These are phyloP conservation scores for Euphorbia peplus DNA, from an alignment of 345 rosid genomes.

Conservation along the genomic window DNA sequence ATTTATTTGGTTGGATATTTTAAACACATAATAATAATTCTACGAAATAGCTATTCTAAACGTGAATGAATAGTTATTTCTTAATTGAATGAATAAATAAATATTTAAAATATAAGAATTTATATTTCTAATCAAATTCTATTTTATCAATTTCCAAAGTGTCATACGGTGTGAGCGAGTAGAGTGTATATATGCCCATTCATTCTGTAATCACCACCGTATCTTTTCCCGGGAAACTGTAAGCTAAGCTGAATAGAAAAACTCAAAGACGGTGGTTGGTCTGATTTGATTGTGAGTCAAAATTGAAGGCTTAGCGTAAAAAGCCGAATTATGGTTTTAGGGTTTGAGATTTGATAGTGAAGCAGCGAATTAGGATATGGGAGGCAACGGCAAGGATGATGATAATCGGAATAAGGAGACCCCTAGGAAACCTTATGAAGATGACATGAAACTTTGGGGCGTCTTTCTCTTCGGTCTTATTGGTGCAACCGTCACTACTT, in stretches of 20 bases:
- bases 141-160: no score
- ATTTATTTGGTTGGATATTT: no score
- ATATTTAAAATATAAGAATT: no score
- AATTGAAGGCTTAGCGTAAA: background rate
- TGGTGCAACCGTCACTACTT: slow-evolving; percentile 91
- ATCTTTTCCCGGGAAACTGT: background rate
- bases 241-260: background rate
- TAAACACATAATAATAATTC: no score
- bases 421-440: slow-evolving; percentile 28
- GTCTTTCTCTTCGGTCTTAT: slow-evolving; percentile 63
- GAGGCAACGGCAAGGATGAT: slow-evolving; percentile 43
- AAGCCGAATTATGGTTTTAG: slow-evolving; percentile 31
- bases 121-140: no score
- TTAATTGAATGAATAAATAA: no score
- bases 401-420: slow-evolving; percentile 35
- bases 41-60: no score
- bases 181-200: background rate
- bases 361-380: slow-evolving; percentile 31
- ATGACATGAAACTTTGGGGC: slow-evolving; percentile 68
- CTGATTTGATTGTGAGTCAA: background rate
- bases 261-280: background rate
- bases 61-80: no score
- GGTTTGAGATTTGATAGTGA: slow-evolving; percentile 10
- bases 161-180: no score
- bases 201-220: background rate